Evolutionary conservation across 2,329 filamentous ascomycete genomes (phyloP), one percentile per base, ranked within the genome.

Genomic region (Orbilia brochopaga): DNA sequence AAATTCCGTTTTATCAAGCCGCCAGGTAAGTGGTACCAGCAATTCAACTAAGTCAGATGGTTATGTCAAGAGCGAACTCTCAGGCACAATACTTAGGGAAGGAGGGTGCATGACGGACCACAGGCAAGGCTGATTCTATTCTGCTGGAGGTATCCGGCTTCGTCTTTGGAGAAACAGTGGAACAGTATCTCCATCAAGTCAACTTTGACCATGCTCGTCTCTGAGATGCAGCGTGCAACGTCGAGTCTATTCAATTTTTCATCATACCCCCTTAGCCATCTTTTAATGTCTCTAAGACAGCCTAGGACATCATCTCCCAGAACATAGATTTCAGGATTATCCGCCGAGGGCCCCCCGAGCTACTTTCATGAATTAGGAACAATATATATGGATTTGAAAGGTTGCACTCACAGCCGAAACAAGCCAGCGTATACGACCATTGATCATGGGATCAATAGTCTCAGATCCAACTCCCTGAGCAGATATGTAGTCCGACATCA

Each of bases 191-290:
- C 91, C 64, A 97, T 83, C 63, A 99, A 81, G 79, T 99, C 94
- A 56, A 91, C 90, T 78, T 89, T 89, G 64, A 97, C 86, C n/a
- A 99, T 80, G 78, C 97, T 97, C 50, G 92, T 90, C 79, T 97
- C 92, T 77, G 91, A 88, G 75, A 97, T 83, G 79, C 92, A 97
- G 80, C 94, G 86, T 73, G 93, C 92, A 69, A 99, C 94, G 78
- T 99, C 94, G 83, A 96, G 89, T 75, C 93, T 89, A 78, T 96
- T 95, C 74, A 89, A 87, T 79, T 95, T 95, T 78, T 96, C 90
- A 79, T 97, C 92, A 83, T 94, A 94, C 74, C 96, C 87, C 76
- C 91, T 92, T 75, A 99, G 85, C 94, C 94, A 99, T 85, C 89
- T 89, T 78, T 94, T 93, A 61, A 99, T 84, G 80, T 99, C 94